Evolutionary conservation across 441 rosid genomes (phyloP).

Genomic region (Adansonia gregorii): DNA sequence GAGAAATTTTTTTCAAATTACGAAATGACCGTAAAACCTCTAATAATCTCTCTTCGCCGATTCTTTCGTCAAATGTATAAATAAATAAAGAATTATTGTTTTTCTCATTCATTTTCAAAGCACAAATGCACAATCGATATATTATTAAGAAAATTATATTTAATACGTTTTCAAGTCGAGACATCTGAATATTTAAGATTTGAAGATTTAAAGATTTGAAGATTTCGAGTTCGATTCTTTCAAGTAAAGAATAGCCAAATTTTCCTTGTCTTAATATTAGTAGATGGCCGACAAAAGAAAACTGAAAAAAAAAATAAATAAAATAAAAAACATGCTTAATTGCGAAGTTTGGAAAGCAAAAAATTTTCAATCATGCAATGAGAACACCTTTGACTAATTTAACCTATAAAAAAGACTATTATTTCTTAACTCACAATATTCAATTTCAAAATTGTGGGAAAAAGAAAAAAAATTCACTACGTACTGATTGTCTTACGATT

Average conservation of each 20-base stretch:
- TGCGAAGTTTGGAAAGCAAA: neutral
- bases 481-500: no score
- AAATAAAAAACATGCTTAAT: neutral
- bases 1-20: no score
- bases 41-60: neutral
- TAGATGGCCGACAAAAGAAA: neutral
- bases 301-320: no score
- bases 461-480: neutral
- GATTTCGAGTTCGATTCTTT: neutral
- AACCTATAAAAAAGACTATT: neutral
- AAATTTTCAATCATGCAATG: neutral
- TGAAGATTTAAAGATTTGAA: neutral
- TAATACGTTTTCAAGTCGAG: neutral
- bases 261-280: no score
- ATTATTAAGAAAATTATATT: no score
- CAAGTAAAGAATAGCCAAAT: no score
- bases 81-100: no score
- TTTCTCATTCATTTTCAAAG: neutral
- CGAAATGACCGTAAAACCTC: no score
- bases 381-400: slow-evolving; percentile 7
- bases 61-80: no score
- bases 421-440: neutral
- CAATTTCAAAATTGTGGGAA: neutral
- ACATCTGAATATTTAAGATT: neutral
- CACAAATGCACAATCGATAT: no score